Conservation (phyloP, 805 yeast species). For the Metschnikowia baotianmanensis region DNA sequence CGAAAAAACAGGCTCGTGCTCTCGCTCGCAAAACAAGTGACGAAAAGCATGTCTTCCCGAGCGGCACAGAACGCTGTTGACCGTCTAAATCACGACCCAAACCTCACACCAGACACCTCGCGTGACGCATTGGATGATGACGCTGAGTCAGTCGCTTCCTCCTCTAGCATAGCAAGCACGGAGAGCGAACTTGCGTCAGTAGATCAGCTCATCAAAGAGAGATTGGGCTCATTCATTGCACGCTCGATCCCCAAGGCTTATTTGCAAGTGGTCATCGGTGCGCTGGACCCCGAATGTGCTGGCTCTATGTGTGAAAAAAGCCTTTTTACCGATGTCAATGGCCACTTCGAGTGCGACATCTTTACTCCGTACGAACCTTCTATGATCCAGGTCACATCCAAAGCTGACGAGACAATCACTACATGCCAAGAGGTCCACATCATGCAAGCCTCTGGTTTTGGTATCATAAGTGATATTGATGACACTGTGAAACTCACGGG, state of each 20-base stretch:
- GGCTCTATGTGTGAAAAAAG: conserved; percentile 27
- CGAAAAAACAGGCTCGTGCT: conserved; percentile 70
- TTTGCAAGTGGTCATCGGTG: conserved; percentile 53
- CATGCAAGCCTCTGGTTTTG: conserved; percentile 51
- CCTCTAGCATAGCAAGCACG: conserved; percentile 9
- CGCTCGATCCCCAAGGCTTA: conserved; percentile 59
- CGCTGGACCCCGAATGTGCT: conserved; percentile 32
- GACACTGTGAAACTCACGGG: conserved; percentile 93
- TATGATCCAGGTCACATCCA: conserved; percentile 49
- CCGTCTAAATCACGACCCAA: conserved; percentile 13
- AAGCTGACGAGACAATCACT: conserved; percentile 46
- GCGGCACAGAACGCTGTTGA: conserved; percentile 18
- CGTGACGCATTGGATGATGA: conserved; percentile 9
- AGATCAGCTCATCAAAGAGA: conserved; percentile 55
- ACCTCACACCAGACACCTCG: conserved; percentile 8
- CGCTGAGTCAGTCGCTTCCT: conserved; percentile 14
- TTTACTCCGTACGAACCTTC: conserved; percentile 61
- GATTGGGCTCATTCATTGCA: conserved; percentile 71
- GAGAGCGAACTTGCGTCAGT: conserved; percentile 7
- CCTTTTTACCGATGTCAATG: conserved; percentile 59
- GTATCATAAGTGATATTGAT: conserved; percentile 87
- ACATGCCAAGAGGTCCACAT: conserved; percentile 45
- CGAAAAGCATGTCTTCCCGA: conserved; percentile 36
- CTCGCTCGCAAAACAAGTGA: conserved; percentile 66
- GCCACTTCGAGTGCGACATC: conserved; percentile 58